Evolutionary conservation across 2,329 filamentous ascomycete genomes (phyloP).

Genomic region (Alternaria arbusti): DNA sequence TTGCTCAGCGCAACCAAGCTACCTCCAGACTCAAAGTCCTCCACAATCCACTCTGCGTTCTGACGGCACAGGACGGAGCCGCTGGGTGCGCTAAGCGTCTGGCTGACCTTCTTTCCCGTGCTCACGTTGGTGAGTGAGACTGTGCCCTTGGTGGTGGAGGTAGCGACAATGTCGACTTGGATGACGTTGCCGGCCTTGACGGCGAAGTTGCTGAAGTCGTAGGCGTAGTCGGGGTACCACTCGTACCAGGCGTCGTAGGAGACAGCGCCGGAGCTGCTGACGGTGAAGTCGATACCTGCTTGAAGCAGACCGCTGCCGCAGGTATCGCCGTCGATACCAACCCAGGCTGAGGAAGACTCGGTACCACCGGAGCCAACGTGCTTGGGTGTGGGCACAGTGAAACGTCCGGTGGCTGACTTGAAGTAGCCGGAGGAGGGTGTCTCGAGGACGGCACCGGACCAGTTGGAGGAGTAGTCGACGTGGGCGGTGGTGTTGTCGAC

Average conservation of each 20-base stretch:
- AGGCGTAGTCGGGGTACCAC: conserved; percentile 65
- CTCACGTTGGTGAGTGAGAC: conserved; percentile 60
- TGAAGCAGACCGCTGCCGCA: conserved; percentile 62
- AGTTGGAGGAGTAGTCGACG: conserved; percentile 62
- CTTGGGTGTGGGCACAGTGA: conserved; percentile 60
- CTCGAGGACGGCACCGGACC: conserved; percentile 63
- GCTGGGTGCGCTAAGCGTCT: conserved; percentile 51
- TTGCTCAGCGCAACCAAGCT: not conserved
- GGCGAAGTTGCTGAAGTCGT: conserved; percentile 58
- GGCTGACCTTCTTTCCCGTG: conserved; percentile 59
- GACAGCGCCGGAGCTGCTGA: conserved; percentile 38
- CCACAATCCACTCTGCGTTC: conserved; percentile 66
- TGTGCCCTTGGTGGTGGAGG: conserved; percentile 52
- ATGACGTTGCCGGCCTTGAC: conserved; percentile 57
- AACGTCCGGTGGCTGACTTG: conserved; percentile 60
- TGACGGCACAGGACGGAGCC: conserved; percentile 21
- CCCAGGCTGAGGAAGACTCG: conserved; percentile 63
- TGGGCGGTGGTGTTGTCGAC: conserved; percentile 48
- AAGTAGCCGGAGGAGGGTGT: conserved; percentile 53
- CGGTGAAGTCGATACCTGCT: conserved; percentile 63
- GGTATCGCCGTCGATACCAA: conserved; percentile 67
- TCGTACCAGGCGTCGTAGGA: conserved; percentile 66
- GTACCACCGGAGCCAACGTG: conserved; percentile 46
- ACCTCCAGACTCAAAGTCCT: not conserved
- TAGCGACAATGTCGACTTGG: conserved; percentile 49